Percentiles rank a stretch among this genome's conserved stretches.
phyloP scores from a whole-genome alignment of 2,329 filamentous ascomycete genomes.

The Plenodomus lindquistii region DNA sequence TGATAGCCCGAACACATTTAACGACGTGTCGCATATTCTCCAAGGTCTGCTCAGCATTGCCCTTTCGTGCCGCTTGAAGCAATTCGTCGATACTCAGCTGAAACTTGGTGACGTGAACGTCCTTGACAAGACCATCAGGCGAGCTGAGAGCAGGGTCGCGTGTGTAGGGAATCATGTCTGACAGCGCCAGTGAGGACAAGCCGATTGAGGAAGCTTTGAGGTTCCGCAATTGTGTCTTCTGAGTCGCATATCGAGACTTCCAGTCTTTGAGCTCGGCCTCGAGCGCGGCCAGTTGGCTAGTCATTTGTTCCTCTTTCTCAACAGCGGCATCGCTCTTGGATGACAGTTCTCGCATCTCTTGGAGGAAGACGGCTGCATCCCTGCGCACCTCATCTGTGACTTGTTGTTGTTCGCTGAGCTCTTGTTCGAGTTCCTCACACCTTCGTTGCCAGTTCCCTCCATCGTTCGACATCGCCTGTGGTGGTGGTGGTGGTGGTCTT shows the following conservation, averaged over 20 bases:
- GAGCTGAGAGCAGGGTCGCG: constrained; percentile 70
- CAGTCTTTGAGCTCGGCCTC: constrained; percentile 86
- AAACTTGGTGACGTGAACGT: constrained; percentile 92
- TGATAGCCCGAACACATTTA: constrained; percentile 79
- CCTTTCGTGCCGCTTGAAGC: constrained; percentile 72
- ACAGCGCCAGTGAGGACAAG: constrained; percentile 61
- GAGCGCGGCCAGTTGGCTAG: constrained; percentile 72
- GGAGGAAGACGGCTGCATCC: constrained; percentile 80
- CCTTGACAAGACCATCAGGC: constrained; percentile 78
- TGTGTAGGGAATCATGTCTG: constrained; percentile 67
- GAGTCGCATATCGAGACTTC: constrained; percentile 84
- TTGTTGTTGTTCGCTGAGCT: constrained; percentile 77
- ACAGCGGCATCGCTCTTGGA: constrained; percentile 76
- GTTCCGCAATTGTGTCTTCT: constrained; percentile 83
- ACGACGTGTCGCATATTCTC: constrained; percentile 88
- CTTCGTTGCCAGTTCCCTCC: constrained; percentile 43
- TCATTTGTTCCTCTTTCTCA: constrained; percentile 80
- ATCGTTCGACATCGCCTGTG: constrained; percentile 21
- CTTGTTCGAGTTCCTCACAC: constrained; percentile 52
- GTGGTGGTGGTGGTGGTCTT: constrained; percentile 26
- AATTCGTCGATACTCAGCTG: constrained; percentile 94
- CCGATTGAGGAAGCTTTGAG: constrained; percentile 81
- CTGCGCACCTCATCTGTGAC: constrained; percentile 84
- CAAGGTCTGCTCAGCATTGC: constrained; percentile 74
- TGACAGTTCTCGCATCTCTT: constrained; percentile 87